Conservation (phyloP, 768 basidiomycete genomes). For the Strobilomyces dryophilus region DNA sequence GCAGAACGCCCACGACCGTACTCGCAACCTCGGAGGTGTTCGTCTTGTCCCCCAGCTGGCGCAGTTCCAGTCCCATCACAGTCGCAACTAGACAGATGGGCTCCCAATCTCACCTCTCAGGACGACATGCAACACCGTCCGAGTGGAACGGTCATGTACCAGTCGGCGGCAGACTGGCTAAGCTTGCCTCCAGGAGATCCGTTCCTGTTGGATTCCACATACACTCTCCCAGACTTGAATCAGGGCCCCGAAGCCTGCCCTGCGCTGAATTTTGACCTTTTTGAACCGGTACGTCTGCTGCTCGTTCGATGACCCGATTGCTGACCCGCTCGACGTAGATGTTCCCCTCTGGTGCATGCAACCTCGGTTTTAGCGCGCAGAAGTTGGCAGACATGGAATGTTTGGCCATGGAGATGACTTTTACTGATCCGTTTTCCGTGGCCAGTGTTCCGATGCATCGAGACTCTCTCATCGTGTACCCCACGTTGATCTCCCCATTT, state of each 20-base stretch:
- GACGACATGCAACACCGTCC: conserved; percentile 35
- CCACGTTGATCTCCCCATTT: conserved; percentile 16
- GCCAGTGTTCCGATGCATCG: background rate
- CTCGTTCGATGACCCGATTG: background rate
- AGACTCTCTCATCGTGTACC: background rate
- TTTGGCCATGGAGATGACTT: conserved; percentile 14
- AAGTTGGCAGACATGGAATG: conserved; percentile 17
- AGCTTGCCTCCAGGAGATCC: conserved; percentile 6
- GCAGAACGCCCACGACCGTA: conserved; percentile 24
- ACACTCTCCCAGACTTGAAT: conserved; percentile 2
- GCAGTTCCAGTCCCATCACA: conserved; percentile 26
- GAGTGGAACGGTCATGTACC: conserved; percentile 32
- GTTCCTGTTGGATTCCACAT: background rate
- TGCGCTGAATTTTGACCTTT: background rate
- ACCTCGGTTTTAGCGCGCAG: conserved; percentile 4
- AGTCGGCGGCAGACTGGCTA: conserved; percentile 26
- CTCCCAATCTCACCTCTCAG: conserved; percentile 19
- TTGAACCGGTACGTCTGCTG: conserved; percentile 16
- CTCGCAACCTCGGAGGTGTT: conserved; percentile 27
- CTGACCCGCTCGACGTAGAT: conserved; percentile 4
- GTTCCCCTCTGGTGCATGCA: background rate
- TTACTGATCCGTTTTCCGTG: conserved; percentile 24
- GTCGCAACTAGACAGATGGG: conserved; percentile 13
- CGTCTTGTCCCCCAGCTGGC: conserved; percentile 39
- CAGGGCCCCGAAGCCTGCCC: background rate